Evolutionary conservation across 257 asterid species (phyloP), one percentile per base, ranked within the genome.

Genomic region (Solanum pinnatisectum): DNA sequence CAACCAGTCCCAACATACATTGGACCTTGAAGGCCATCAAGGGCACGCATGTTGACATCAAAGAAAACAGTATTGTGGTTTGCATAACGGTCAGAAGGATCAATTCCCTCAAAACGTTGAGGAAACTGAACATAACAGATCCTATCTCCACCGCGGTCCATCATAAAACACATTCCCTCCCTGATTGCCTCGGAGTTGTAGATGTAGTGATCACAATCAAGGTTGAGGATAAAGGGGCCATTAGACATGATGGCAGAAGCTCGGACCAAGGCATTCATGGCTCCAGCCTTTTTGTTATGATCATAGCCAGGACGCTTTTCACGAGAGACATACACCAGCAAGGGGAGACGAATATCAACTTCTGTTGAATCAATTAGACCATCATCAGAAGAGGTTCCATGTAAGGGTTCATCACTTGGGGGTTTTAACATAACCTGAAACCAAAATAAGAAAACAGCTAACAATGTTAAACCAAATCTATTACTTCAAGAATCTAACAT

Each of bases 241-340:
- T 96, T 96, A 46, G 98, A 96, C 98, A 95, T 94, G 88, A 96
- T 93, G 65, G 98, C 98, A 3, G 98, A 95, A 87, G 98, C 96
- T 39, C 98, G 93, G 89, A 96, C 98, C 89, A 96, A 87, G 11
- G 98, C 98, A 84, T 96, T 96, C 98, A 96, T 95, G 59, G 98
- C 98, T 35, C 98, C 98, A 30, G 98, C 98, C 91, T 96, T 96
- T 88, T 96, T 96, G 89, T 96, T 96, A 92, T 96, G 98, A 90
- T 96, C 98, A 79, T 96, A 96, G 8, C 98, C 98, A 1, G 98
- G 98, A 23, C 98, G 95, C 87, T 96, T 96, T 86, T 96, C 98
- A 52, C 98, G 98, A 60, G 98, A 96, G 42, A 95, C 98, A 36
- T 96, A 96, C 87, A 96, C 98, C 67, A 96, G 93, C 94, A 96